A percentile compares a stretch with the other conserved stretches of the same genome.
phyloP scores from a whole-genome alignment of 768 basidiomycete species.

The Holtermannia corniformis region DNA sequence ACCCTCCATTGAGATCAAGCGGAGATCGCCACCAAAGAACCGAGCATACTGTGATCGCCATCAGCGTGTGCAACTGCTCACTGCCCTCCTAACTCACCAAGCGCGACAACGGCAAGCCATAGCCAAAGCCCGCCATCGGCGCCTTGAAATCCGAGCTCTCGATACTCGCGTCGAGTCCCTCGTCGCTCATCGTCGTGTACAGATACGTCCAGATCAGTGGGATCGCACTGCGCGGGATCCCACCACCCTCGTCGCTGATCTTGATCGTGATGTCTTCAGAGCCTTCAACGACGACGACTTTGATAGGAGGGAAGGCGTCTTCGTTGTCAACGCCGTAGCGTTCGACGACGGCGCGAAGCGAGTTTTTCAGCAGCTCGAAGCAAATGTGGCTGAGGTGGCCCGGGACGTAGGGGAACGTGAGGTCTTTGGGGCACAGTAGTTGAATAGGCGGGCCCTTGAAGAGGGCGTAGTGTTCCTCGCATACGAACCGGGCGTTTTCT shows the following conservation, averaged over 20 bases:
- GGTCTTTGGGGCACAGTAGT: constrained; percentile 78
- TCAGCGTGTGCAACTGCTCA: neutral
- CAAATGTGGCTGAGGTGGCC: constrained; percentile 86
- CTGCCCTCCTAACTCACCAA: constrained; percentile 52
- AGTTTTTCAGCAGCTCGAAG: constrained; percentile 97
- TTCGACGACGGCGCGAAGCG: constrained; percentile 90
- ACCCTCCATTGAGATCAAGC: constrained; percentile 95
- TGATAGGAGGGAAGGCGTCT: constrained; percentile 75
- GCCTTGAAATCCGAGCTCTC: constrained; percentile 70
- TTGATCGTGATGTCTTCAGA: constrained; percentile 98
- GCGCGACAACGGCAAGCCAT: constrained; percentile 83
- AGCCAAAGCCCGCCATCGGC: constrained; percentile 87
- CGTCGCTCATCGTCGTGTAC: constrained; percentile 48
- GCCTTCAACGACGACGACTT: constrained; percentile 92
- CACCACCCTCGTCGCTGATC: constrained; percentile 94
- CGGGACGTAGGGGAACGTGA: constrained; percentile 89
- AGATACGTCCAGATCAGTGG: constrained; percentile 85
- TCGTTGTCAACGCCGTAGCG: constrained; percentile 74
- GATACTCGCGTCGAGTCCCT: constrained; percentile 55
- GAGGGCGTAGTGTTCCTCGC: constrained; percentile 89
- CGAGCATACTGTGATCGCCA: constrained; percentile 69
- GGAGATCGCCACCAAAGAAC: constrained; percentile 77
- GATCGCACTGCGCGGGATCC: constrained; percentile 66
- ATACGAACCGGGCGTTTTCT: constrained; percentile 76
- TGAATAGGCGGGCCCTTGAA: constrained; percentile 94